Base-by-base conservation (phyloP, 345 rosid species). In the Hirschfeldia incana region DNA sequence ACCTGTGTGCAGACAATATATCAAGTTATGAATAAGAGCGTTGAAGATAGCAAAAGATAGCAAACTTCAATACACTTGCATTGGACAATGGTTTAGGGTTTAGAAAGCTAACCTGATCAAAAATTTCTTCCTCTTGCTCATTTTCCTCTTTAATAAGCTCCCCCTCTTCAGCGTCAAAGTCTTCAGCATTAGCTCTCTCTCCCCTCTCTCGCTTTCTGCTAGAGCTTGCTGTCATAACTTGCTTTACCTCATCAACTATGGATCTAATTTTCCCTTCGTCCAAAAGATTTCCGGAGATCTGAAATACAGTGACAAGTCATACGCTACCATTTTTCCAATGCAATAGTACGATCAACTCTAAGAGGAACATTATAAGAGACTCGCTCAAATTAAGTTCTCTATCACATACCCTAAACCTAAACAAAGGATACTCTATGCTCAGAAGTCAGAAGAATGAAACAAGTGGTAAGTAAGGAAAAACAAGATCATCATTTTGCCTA, bases 111-210 rank as follows among this genome's bases (percentile, higher is more conserved):
- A 96, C 99, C 86, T 96, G 99, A 79, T 96, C 99, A 84, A 96
- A 93, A 79, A 96, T 97, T 83, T 96, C 99, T 83, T 96, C 99
- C 87, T 96, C 99, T 76, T 92, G 97, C 78, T 93, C 99, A 87
- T 96, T 96, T 84, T 93, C 99, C 87, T 96, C 99, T 86, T 85
- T 92, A 66, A 96, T 89, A 89, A 96, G 87, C 85, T 96, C 99
- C 30, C 91, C 88, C 83, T 96, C 99, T 89, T 96, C 99, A 21
- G 94, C 97, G 79, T 96, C 99, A 80, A 96, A 96, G 72, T 96
- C 99, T 87, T 96, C 99, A 53, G 97, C 99, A 85, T 79, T 87
- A 76, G 94, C 85, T 79, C 99, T 91, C 78, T 96, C 98, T 57
- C 92, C 97, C 80, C 99, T 78, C 81, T 96, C 99, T 57, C 89